Evolutionary conservation across 2,329 filamentous ascomycete species (phyloP), one percentile per base, ranked within the genome.

Genomic region (Penicillium hordei): DNA sequence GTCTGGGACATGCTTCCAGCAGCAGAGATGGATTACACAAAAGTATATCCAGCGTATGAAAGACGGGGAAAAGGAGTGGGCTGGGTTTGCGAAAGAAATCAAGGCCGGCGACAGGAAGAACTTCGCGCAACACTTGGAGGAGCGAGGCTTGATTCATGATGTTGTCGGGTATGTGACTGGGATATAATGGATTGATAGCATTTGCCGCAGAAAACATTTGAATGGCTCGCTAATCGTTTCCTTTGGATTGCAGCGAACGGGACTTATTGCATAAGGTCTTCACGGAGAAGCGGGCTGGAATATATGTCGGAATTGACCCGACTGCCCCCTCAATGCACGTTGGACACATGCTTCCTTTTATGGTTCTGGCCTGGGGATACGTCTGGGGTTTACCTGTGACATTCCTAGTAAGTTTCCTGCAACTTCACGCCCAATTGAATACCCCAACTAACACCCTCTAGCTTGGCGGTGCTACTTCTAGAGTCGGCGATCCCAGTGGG

Each of bases 311-410:
- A 57, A 70, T 82, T 23, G 79, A 82, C 58, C 79, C 79, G 39
- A 82, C 79, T 4, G 79, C 77, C 12, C 76, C 78, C 1, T 81
- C 79, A 39, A 66, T 81, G 65, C 79, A 82, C 65, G 70, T 82
- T 55, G 79, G 79, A 15, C 79, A 82, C 65, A 78, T 82, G 74
- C 59, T 82, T 13, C 79, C 79, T 2, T 77, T 82, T 48, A 82
- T 82, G 78, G 75, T 80, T 4, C 52, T 81, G 51, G 78, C 75
- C 4, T 81, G 79, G 79, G 75, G 75, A 44, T 81, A 80, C 59
- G 75, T 80, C 5, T 78, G 78, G 70, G 79, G 79, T 8, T 71
- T 80, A 51, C 74, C 75, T 4, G 71, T 78, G 5, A 72, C 74
- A 44, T 80, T 78, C 55, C 57, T 82, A 61, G 78, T 81, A 39